phyloP scores from a whole-genome alignment of 495 filamentous ascomycete genomes.

The Penicillium canariense region DNA sequence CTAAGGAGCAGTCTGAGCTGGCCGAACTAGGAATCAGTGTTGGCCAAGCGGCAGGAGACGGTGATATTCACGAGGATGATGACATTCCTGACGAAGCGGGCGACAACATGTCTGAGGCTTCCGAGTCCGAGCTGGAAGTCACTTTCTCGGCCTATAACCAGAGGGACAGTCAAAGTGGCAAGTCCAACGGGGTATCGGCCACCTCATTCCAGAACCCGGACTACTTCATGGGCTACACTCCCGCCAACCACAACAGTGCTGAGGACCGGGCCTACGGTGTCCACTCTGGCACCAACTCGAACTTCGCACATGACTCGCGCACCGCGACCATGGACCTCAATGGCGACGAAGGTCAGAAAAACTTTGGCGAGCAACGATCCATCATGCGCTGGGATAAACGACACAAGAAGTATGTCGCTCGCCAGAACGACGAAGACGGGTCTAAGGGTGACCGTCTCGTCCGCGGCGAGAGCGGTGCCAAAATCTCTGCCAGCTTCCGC shows the following conservation, averaged over 20 bases:
- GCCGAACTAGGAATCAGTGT: conserved; percentile 24
- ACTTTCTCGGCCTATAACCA: conserved; percentile 66
- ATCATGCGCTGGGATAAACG: conserved; percentile 97
- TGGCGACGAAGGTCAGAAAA: conserved; percentile 75
- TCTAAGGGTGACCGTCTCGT: conserved; percentile 82
- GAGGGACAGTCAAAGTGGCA: conserved; percentile 16
- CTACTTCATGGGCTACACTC: conserved; percentile 93
- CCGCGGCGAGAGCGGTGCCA: conserved; percentile 86
- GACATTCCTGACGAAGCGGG: conserved; percentile 39
- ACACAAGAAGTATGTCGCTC: conserved; percentile 86
- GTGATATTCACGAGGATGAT: conserved; percentile 32
- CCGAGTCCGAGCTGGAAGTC: conserved; percentile 75
- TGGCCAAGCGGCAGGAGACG: conserved; percentile 22
- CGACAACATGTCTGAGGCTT: conserved; percentile 65
- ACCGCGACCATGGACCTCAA: conserved; percentile 83
- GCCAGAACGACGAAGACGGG: conserved; percentile 91
- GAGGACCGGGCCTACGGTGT: conserved; percentile 93
- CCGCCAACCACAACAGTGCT: conserved; percentile 67
- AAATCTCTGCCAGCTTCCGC: conserved; percentile 90
- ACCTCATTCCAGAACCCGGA: conserved; percentile 76
- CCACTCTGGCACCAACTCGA: conserved; percentile 69
- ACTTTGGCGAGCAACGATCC: conserved; percentile 69
- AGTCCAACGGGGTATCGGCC: conserved; percentile 32
- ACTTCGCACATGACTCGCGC: conserved; percentile 81
- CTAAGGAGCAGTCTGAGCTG: conserved; percentile 31